phyloP scores from a whole-genome alignment of 2,329 filamentous ascomycete genomes.

The Septoria petroselini region DNA sequence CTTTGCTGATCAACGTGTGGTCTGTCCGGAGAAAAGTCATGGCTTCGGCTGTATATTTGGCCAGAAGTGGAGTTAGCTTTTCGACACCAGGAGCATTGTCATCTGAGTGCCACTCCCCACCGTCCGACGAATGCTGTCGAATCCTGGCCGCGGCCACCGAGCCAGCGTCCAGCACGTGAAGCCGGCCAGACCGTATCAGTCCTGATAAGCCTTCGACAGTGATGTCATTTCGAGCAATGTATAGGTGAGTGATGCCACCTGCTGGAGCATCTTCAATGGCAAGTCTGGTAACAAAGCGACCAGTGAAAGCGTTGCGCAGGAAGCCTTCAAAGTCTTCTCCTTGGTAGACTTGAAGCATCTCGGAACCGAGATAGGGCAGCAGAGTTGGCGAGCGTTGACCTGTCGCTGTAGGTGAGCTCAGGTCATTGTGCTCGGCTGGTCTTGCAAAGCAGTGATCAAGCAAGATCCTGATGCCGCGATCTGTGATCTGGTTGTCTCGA shows the following conservation, averaged over 20 bases:
- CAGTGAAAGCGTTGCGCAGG: constrained; percentile 49
- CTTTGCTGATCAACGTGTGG: constrained; percentile 53
- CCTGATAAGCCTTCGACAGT: constrained; percentile 56
- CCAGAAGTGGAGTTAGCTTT: constrained; percentile 53
- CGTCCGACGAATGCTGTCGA: constrained; percentile 30
- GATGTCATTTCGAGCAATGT: constrained; percentile 55
- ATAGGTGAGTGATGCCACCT: constrained; percentile 59
- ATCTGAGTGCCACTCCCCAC: constrained; percentile 21
- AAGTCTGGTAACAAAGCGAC: constrained; percentile 51
- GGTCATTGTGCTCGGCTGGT: neutral
- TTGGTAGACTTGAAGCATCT: constrained; percentile 42
- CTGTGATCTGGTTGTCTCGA: constrained; percentile 57
- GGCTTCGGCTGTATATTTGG: constrained; percentile 46
- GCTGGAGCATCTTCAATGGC: constrained; percentile 55
- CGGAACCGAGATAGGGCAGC: constrained; percentile 40
- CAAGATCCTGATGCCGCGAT: constrained; percentile 52
- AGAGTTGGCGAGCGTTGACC: constrained; percentile 30
- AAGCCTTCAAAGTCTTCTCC: constrained; percentile 53
- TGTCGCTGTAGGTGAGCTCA: neutral
- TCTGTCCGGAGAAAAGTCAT: constrained; percentile 56
- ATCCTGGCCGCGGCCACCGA: constrained; percentile 38
- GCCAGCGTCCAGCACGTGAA: constrained; percentile 57
- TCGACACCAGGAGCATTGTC: constrained; percentile 49
- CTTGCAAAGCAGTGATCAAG: constrained; percentile 50
- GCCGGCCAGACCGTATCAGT: constrained; percentile 50